Evolutionary conservation across 495 filamentous ascomycete genomes (phyloP).

Genomic region (Viridothelium virens): DNA sequence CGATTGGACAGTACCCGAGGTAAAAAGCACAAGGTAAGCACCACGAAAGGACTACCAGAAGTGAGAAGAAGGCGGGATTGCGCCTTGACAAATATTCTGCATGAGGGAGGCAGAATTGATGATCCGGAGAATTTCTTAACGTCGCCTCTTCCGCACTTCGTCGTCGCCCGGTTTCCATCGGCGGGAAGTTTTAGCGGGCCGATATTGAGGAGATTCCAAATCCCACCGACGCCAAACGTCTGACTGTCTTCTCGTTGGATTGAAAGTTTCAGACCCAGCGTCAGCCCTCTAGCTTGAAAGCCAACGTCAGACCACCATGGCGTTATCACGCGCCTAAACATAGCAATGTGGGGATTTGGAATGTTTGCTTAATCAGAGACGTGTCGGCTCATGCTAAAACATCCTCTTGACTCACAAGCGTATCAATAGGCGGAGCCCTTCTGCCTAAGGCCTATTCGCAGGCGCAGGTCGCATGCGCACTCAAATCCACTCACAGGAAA

Average conservation of each 20-base stretch:
- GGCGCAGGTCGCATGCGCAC: too few species aligned
- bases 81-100: slow-evolving; percentile 1
- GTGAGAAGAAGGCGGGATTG: neutral
- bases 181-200: slow-evolving; percentile 11
- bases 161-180: neutral
- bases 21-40: neutral
- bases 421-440: too few species aligned
- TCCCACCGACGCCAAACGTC: neutral
- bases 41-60: neutral
- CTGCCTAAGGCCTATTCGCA: too few species aligned
- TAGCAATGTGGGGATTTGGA: neutral
- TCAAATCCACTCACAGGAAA: too few species aligned
- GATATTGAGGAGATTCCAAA: slow-evolving; percentile 1
- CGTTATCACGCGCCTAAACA: neutral
- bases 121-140: neutral
- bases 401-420: too few species aligned
- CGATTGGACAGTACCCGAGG: neutral
- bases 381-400: neutral
- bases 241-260: neutral
- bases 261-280: slow-evolving; percentile 1
- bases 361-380: neutral
- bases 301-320: neutral
- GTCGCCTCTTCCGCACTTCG: neutral
- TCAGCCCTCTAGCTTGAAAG: slow-evolving; percentile 2
- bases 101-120: neutral